Evolutionary conservation across 2,329 filamentous ascomycete species (phyloP).

Genomic region (Ambrosiella xylebori): DNA sequence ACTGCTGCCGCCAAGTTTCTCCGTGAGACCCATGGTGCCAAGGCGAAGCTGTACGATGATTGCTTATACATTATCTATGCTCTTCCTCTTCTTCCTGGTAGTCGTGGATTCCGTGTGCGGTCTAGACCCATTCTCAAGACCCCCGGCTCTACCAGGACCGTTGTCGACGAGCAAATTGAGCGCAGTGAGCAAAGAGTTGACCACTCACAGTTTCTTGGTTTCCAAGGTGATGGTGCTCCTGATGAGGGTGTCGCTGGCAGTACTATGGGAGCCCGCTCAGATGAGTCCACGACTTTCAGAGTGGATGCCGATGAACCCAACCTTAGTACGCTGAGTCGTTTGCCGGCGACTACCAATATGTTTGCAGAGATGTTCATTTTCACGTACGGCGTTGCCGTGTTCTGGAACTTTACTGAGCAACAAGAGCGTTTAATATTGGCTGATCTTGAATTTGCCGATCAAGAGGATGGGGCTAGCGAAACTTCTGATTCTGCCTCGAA

Average conservation of each 20-base stretch:
- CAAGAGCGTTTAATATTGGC: conserved; percentile 95
- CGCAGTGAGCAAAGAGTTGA: conserved; percentile 78
- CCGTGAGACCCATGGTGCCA: conserved; percentile 69
- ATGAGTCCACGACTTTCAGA: conserved; percentile 9
- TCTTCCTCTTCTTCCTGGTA: conserved; percentile 68
- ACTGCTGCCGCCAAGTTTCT: conserved; percentile 77
- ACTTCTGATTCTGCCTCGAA: not conserved
- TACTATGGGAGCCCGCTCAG: not conserved
- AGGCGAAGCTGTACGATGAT: conserved; percentile 94
- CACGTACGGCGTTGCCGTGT: conserved; percentile 91
- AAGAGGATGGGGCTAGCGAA: conserved; percentile 42
- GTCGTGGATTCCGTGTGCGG: conserved; percentile 70
- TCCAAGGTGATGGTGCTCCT: conserved; percentile 12
- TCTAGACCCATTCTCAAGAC: conserved; percentile 87
- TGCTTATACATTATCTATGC: conserved; percentile 94
- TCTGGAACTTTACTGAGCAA: conserved; percentile 95
- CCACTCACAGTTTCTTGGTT: conserved; percentile 25
- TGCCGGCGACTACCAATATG: conserved; percentile 54
- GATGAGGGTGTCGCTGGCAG: conserved; percentile 15
- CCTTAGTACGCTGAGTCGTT: conserved; percentile 27
- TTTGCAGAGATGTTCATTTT: conserved; percentile 96
- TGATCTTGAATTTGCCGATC: conserved; percentile 75
- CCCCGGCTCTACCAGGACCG: conserved; percentile 71
- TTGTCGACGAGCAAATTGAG: conserved; percentile 91
- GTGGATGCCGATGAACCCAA: not conserved